Evolutionary conservation across 176 grass and related monocot genomes (phyloP).

Genomic region (Leersia perrieri): DNA sequence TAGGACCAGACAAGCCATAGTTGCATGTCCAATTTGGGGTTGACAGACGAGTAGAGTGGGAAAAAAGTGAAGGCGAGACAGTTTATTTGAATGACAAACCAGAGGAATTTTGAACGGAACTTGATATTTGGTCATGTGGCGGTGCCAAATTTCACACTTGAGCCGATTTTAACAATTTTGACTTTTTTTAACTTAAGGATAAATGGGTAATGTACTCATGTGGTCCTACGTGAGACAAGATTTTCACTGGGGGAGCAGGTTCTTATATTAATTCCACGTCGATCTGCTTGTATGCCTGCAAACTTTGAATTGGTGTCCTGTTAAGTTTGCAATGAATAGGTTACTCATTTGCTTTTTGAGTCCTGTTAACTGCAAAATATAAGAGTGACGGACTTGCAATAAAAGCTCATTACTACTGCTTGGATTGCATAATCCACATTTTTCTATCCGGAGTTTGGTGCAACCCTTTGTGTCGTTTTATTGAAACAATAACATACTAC

Average conservation of each 20-base stretch:
- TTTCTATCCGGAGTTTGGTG: neutral
- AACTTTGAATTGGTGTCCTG: neutral
- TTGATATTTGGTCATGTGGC: neutral
- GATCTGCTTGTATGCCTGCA: slow-evolving; percentile 23
- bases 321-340: slow-evolving; percentile 12
- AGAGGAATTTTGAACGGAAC: slow-evolving; percentile 9
- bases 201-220: neutral
- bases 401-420: slow-evolving; percentile 1
- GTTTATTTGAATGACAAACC: slow-evolving; percentile 19
- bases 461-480: neutral
- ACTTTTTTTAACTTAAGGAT: neutral
- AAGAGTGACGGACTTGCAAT: neutral
- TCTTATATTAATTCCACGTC: slow-evolving; percentile 28
- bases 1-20: neutral
- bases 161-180: neutral
- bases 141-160: neutral
- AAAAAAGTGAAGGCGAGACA: neutral
- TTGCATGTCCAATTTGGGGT: slow-evolving; percentile 8
- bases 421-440: neutral
- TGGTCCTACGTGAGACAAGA: slow-evolving; percentile 26
- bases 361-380: neutral
- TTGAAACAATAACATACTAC: neutral
- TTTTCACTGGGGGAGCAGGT: neutral
- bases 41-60: neutral
- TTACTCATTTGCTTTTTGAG: neutral